Conservation (phyloP, 2,329 filamentous ascomycete genomes). For the Neofusicoccum parvum region DNA sequence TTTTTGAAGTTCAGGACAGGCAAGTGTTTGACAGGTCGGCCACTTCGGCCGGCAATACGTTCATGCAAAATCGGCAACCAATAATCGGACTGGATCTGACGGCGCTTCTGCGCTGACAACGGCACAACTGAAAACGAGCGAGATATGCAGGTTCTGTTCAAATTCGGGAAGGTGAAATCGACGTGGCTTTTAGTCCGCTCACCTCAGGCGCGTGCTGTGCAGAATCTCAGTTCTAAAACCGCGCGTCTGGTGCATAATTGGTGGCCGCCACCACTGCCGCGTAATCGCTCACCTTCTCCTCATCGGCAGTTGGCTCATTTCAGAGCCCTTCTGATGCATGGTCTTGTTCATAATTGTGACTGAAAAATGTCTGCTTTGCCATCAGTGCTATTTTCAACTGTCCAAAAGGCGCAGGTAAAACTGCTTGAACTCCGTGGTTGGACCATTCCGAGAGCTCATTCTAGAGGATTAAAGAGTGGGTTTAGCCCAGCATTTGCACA, state of each 20-base stretch:
- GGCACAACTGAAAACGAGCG: background rate
- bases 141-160: background rate
- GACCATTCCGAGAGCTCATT: too few relatives aligned
- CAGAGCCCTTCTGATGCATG: background rate
- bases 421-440: too few relatives aligned
- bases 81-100: background rate
- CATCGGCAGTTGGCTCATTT: background rate
- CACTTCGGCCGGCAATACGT: background rate
- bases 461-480: too few relatives aligned
- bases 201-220: conserved; percentile 1
- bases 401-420: too few relatives aligned
- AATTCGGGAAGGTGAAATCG: background rate
- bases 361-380: too few relatives aligned
- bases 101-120: background rate
- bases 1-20: background rate
- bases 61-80: conserved; percentile 7
- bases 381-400: too few relatives aligned
- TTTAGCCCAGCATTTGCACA: too few relatives aligned
- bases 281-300: background rate
- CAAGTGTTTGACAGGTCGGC: background rate
- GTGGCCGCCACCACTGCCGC: background rate
- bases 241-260: conserved; percentile 1
- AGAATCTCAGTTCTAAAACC: background rate
- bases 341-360: too few relatives aligned
- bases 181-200: background rate